Conservation (phyloP, 225 moss, liverwort and hornwort species). For the Marchantia polymorpha region DNA sequence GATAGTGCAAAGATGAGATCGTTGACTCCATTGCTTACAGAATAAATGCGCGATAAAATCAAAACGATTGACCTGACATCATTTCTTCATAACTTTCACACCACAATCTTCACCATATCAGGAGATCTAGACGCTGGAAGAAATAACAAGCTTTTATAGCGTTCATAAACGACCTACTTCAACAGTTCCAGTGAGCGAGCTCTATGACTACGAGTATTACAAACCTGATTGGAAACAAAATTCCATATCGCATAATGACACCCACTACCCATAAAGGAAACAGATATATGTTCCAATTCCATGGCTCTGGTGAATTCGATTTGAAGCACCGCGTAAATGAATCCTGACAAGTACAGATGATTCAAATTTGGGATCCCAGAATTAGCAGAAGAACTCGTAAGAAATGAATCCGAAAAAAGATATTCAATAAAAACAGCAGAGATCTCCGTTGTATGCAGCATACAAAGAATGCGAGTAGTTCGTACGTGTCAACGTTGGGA, state of each 20-base stretch:
- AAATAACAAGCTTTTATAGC: neutral
- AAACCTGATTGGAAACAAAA: constrained; percentile 88
- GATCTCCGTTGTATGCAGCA: too few species aligned
- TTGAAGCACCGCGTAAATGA: constrained; percentile 98
- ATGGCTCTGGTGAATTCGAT: constrained; percentile 89
- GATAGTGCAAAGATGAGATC: neutral
- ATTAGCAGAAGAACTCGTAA: neutral
- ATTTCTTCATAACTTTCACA: neutral
- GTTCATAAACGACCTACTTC: neutral
- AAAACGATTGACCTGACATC: neutral
- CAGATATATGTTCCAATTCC: constrained; percentile 97
- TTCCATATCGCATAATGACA: constrained; percentile 68
- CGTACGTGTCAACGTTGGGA: too few species aligned
- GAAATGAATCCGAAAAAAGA: neutral
- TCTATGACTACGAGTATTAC: neutral
- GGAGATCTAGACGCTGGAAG: neutral
- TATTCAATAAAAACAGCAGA: too few species aligned
- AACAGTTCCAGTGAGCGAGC: neutral
- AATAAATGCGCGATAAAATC: too few species aligned
- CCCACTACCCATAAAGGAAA: constrained; percentile 86
- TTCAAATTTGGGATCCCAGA: neutral
- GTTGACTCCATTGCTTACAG: too few species aligned
- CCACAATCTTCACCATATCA: neutral
- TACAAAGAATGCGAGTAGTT: too few species aligned
- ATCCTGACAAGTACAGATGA: constrained; percentile 45